Conservation (phyloP, 78 protist genomes). For the Cavenderia fasciculata region DNA sequence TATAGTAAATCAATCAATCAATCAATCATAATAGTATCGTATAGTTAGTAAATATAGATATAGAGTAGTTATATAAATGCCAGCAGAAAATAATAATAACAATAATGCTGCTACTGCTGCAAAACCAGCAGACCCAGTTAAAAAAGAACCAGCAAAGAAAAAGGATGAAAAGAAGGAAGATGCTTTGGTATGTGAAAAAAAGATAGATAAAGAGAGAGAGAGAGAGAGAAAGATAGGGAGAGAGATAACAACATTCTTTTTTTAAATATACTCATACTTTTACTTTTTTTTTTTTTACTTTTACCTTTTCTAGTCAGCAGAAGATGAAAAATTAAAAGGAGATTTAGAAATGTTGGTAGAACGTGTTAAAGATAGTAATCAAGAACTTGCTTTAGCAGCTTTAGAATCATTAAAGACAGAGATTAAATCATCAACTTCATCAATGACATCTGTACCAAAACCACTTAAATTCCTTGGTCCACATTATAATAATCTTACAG, state of each 20-base stretch:
- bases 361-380: slow-evolving; percentile 48
- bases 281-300: background rate
- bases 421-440: slow-evolving; percentile 89
- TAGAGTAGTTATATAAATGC: too few species aligned
- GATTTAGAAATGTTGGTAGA: slow-evolving; percentile 84
- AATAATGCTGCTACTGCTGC: background rate
- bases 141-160: slow-evolving; percentile 19
- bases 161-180: slow-evolving; percentile 67
- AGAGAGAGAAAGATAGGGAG: background rate
- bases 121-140: slow-evolving; percentile 12
- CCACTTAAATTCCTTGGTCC: slow-evolving; percentile 97
- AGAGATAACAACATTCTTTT: background rate
- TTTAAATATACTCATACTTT: slow-evolving; percentile 1
- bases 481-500: slow-evolving; percentile 85
- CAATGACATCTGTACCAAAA: slow-evolving; percentile 98
- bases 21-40: too few species aligned
- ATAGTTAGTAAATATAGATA: too few species aligned
- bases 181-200: slow-evolving; percentile 20
- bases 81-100: too few species aligned
- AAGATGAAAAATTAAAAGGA: slow-evolving; percentile 83
- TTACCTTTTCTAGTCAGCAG: slow-evolving; percentile 68
- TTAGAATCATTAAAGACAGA: slow-evolving; percentile 77
- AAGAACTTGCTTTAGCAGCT: slow-evolving; percentile 46
- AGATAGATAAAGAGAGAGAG: background rate
- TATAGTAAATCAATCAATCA: too few species aligned